phyloP scores from a whole-genome alignment of 768 basidiomycete species.

The Nidula microcarpa region DNA sequence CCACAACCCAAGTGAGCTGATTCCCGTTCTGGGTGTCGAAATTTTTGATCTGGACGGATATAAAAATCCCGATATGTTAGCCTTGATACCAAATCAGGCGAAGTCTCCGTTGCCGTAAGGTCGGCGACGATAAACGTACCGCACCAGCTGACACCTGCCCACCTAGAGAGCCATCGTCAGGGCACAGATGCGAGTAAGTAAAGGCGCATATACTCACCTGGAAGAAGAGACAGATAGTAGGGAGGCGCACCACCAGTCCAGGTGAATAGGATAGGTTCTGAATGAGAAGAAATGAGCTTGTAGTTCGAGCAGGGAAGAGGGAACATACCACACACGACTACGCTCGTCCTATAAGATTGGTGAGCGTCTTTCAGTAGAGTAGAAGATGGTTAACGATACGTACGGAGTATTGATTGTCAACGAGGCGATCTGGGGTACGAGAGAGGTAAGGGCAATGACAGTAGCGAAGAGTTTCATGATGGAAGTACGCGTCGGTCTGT shows the following conservation, averaged over 20 bases:
- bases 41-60: slow-evolving; percentile 40
- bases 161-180: slow-evolving; percentile 26
- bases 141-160: slow-evolving; percentile 48
- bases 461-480: slow-evolving; percentile 36
- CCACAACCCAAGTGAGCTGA: slow-evolving; percentile 51
- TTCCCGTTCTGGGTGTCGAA: slow-evolving; percentile 45
- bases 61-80: slow-evolving; percentile 11
- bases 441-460: slow-evolving; percentile 28
- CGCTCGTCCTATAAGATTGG: slow-evolving; percentile 11
- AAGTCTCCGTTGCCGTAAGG: slow-evolving; percentile 3
- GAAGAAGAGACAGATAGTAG: slow-evolving; percentile 58
- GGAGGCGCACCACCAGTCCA: slow-evolving; percentile 54
- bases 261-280: slow-evolving; percentile 57
- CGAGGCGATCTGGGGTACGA: slow-evolving; percentile 32
- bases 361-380: neutral
- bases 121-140: slow-evolving; percentile 29
- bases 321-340: slow-evolving; percentile 51
- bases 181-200: neutral
- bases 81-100: slow-evolving; percentile 8
- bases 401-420: slow-evolving; percentile 72
- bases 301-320: slow-evolving; percentile 1
- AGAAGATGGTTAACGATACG: slow-evolving; percentile 18
- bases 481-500: slow-evolving; percentile 2
- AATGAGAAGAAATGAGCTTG: neutral
- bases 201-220: slow-evolving; percentile 39